A percentile compares a stretch with the other conserved stretches of the same genome.
phyloP scores from a whole-genome alignment of 345 rosid species.

The Pseudoturritis turrita region DNA sequence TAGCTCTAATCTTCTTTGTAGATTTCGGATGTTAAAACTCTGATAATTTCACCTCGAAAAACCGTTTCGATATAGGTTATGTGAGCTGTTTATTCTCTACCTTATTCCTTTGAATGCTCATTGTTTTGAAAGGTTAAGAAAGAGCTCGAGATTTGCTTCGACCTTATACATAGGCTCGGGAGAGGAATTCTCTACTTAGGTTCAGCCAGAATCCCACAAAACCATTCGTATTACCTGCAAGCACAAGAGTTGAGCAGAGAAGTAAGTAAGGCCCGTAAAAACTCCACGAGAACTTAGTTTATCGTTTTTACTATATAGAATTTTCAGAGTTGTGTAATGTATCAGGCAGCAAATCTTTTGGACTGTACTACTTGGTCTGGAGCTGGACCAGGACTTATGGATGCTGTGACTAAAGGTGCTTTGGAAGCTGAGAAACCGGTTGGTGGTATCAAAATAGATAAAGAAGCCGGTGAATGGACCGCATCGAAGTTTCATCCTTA shows the following conservation, averaged over 20 bases:
- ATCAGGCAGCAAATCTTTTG: slow-evolving; percentile 73
- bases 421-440: slow-evolving; percentile 67
- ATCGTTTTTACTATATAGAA: not conserved
- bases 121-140: slow-evolving; percentile 63
- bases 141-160: slow-evolving; percentile 69
- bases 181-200: slow-evolving; percentile 87
- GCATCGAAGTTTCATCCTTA: slow-evolving; percentile 81
- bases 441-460: slow-evolving; percentile 81
- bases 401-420: slow-evolving; percentile 86
- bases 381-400: slow-evolving; percentile 97
- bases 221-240: slow-evolving; percentile 60
- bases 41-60: not conserved
- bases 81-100: not conserved
- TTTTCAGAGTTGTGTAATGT: not conserved
- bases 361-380: slow-evolving; percentile 94
- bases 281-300: not conserved
- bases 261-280: slow-evolving; percentile 35
- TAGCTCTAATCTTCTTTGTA: not conserved
- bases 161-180: slow-evolving; percentile 66
- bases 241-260: slow-evolving; percentile 63
- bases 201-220: slow-evolving; percentile 73
- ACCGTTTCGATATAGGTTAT: not conserved
- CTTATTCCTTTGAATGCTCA: slow-evolving; percentile 19
- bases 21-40: not conserved
- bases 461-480: slow-evolving; percentile 92